Evolutionary conservation across 2,329 filamentous ascomycete species (phyloP), one percentile per base, ranked within the genome.

Genomic region (Aureobasidium zeae): DNA sequence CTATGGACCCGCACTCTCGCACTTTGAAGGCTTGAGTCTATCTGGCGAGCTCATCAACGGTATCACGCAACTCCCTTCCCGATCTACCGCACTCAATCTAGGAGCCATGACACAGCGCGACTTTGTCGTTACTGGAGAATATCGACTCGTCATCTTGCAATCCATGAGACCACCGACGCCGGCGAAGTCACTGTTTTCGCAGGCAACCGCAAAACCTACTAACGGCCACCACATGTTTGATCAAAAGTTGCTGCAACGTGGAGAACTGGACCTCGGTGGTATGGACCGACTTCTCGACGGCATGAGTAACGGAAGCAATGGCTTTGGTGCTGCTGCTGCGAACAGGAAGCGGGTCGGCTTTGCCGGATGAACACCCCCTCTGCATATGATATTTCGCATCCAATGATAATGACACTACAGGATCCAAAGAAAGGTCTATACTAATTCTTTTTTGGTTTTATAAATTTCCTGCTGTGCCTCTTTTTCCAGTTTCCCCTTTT

Each of bases 251-350:
- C 60, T 71, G 7, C 58, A 63, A 30, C 57, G 58, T 9, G 66
- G 66, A 15, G 64, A 67, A 46, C 62, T 71, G 7, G 68, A 70
- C 48, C 52, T 72, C 12, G 66, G 64, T 22, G 68, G 68, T 7
- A 66, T 72, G 60, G 64, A 70, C 45, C 58, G 67, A 36, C 52
- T 71, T 50, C 61, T 72, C 16, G 61, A 62, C 34, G 52, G 49
- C 29, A 63, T 64, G 57, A 25, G 46, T 37, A 51, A 44, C 15
- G 45, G 13, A 7, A 47, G 5, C 48, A 50, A 26, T 38, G 51
- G 31, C 25, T 55, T 31, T 60, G n/a, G n/a, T n/a, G 63, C 56
- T 3, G 63, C 56, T 9, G 58, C 51, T n/a, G 34, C 21, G 7
- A 32, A 20, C 21, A 42, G 33, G 29, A 49, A 58, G 37, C 53